Evolutionary conservation across 2,329 filamentous ascomycete genomes (phyloP).

Genomic region (Xylaria sp.): DNA sequence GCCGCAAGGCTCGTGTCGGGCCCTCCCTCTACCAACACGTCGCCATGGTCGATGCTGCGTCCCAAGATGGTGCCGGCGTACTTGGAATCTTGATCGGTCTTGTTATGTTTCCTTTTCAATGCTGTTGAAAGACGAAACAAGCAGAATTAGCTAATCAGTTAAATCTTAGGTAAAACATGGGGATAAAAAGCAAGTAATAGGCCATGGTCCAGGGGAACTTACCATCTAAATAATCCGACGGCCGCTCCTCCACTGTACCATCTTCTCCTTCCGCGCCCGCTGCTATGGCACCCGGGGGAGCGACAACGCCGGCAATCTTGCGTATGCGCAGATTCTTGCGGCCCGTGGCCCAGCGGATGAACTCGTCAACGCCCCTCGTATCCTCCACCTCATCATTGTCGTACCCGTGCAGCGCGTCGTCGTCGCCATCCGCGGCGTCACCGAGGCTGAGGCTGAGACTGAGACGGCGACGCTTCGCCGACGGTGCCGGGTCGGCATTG

Average conservation of each 20-base stretch:
- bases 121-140: slow-evolving; percentile 56
- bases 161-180: background rate
- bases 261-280: slow-evolving; percentile 54
- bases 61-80: slow-evolving; percentile 88
- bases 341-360: slow-evolving; percentile 82
- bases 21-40: slow-evolving; percentile 82
- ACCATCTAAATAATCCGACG: slow-evolving; percentile 76
- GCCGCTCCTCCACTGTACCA: slow-evolving; percentile 59
- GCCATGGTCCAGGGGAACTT: slow-evolving; percentile 43
- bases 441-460: no score
- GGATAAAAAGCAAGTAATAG: slow-evolving; percentile 1
- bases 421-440: slow-evolving; percentile 8
- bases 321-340: slow-evolving; percentile 81
- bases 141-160: background rate
- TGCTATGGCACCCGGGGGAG: slow-evolving; percentile 43
- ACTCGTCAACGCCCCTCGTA: slow-evolving; percentile 77
- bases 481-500: slow-evolving; percentile 58
- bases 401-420: background rate
- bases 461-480: slow-evolving; percentile 29
- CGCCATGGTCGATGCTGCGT: slow-evolving; percentile 73
- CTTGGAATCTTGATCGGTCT: slow-evolving; percentile 85
- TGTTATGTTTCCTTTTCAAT: slow-evolving; percentile 92
- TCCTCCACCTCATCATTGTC: slow-evolving; percentile 64
- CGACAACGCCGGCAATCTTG: slow-evolving; percentile 78
- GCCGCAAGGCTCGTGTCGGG: slow-evolving; percentile 72